phyloP scores from a whole-genome alignment of 306 rosid species.

The Cicer yamashitae region DNA sequence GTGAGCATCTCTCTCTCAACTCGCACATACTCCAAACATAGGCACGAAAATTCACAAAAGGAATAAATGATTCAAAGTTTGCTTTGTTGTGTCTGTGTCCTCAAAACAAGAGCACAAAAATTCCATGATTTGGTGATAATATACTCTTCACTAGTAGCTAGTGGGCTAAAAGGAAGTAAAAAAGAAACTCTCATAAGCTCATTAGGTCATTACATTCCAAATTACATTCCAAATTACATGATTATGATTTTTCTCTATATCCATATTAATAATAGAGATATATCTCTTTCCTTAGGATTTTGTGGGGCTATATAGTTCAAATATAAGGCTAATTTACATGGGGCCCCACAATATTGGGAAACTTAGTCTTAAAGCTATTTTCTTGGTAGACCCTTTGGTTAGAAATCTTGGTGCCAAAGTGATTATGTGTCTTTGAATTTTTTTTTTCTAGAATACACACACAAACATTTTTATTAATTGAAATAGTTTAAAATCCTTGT shows the following conservation, averaged over 20 bases:
- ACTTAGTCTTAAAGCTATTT: conserved; percentile 66
- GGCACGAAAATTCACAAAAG: conserved; percentile 62
- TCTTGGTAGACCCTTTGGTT: conserved; percentile 56
- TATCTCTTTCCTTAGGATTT: conserved; percentile 88
- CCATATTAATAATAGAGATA: conserved; percentile 58
- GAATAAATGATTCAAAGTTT: conserved; percentile 55
- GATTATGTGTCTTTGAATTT: conserved; percentile 21
- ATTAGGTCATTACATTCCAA: conserved; percentile 41
- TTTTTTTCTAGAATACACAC: not conserved
- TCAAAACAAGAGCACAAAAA: conserved; percentile 56
- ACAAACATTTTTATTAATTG: not conserved
- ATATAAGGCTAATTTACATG: conserved; percentile 37
- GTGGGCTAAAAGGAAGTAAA: conserved; percentile 64
- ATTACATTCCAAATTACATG: conserved; percentile 46
- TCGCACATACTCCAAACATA: conserved; percentile 40
- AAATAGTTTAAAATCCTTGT: no score
- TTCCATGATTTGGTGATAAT: conserved; percentile 72
- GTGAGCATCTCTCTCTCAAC: conserved; percentile 31
- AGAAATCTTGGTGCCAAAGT: conserved; percentile 62
- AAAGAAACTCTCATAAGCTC: conserved; percentile 49
- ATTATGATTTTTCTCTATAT: conserved; percentile 49
- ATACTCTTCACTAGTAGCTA: conserved; percentile 44
- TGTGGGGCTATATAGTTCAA: conserved; percentile 56
- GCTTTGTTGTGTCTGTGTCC: conserved; percentile 63
- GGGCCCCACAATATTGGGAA: conserved; percentile 53